A percentile compares a stretch with the other conserved stretches of the same genome.
Conservation (phyloP, 495 filamentous ascomycete species). For the Venustampulla echinocandica region DNA sequence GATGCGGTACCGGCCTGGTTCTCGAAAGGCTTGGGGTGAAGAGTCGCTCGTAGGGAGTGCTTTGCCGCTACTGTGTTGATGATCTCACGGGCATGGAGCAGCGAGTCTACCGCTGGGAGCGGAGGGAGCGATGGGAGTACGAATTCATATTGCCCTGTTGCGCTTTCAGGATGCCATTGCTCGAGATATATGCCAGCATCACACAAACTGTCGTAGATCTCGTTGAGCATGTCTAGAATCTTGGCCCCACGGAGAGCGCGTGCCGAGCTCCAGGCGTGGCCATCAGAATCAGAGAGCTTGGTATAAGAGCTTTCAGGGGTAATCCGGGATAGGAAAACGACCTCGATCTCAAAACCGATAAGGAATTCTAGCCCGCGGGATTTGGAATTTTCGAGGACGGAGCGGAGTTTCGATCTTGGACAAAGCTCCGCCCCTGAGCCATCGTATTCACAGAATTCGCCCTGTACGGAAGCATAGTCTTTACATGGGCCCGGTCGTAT, state of each 20-base stretch:
- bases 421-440: conserved; percentile 40
- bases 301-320: conserved; percentile 25
- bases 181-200: conserved; percentile 56
- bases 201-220: conserved; percentile 49
- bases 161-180: conserved; percentile 71
- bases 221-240: conserved; percentile 51
- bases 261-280: conserved; percentile 57
- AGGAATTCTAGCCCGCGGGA: conserved; percentile 44
- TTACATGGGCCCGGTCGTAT: conserved; percentile 45
- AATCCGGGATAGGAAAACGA: conserved; percentile 52
- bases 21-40: conserved; percentile 63
- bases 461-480: conserved; percentile 52
- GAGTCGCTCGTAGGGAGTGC: conserved; percentile 59
- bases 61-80: conserved; percentile 49
- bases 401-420: conserved; percentile 48
- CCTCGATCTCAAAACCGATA: conserved; percentile 77
- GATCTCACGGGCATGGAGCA: conserved; percentile 64
- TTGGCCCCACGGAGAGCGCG: conserved; percentile 44
- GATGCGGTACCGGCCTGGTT: conserved; percentile 52
- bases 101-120: conserved; percentile 59
- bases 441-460: conserved; percentile 46
- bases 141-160: conserved; percentile 75
- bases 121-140: conserved; percentile 57
- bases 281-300: conserved; percentile 12
- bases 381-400: conserved; percentile 39